Conservation (phyloP, 352 stramenopile species). For the Phytophthora aleatoria region DNA sequence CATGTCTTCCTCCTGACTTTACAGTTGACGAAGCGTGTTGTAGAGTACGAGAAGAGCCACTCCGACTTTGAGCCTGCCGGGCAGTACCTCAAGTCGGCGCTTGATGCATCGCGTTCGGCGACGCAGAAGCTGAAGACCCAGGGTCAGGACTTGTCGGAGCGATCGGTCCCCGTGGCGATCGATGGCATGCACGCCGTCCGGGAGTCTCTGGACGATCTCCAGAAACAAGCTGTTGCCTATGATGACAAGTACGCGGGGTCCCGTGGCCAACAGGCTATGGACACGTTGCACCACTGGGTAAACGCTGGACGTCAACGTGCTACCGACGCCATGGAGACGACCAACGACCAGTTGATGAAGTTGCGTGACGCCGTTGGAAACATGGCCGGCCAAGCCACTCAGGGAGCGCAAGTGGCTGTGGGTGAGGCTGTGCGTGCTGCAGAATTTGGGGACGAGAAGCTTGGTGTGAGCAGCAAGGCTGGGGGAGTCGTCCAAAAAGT, state of each 20-base stretch:
- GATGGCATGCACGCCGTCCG: constrained; percentile 50
- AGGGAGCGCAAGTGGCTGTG: constrained; percentile 37
- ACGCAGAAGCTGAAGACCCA: constrained; percentile 47
- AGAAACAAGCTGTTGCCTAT: constrained; percentile 54
- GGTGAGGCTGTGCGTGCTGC: constrained; percentile 50
- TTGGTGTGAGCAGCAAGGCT: constrained; percentile 48
- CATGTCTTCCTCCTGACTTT: background rate
- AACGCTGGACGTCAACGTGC: constrained; percentile 58
- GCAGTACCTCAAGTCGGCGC: constrained; percentile 49
- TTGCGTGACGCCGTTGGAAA: constrained; percentile 52
- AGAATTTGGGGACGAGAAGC: constrained; percentile 60
- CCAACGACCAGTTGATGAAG: constrained; percentile 54
- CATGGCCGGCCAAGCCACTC: constrained; percentile 30
- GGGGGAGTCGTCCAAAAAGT: constrained; percentile 53
- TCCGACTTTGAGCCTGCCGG: constrained; percentile 48
- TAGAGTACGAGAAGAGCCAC: constrained; percentile 58
- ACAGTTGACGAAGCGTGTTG: constrained; percentile 62
- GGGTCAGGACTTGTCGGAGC: constrained; percentile 40
- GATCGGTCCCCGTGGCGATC: constrained; percentile 51
- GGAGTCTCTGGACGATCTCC: constrained; percentile 40
- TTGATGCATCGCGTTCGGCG: constrained; percentile 38
- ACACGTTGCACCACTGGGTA: constrained; percentile 49
- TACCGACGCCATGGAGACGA: constrained; percentile 62
- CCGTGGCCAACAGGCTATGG: constrained; percentile 26
- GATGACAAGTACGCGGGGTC: constrained; percentile 59